Evolutionary conservation across 2,329 filamentous ascomycete species (phyloP), one percentile per base, ranked within the genome.

Genomic region (Colletotrichum sp.): DNA sequence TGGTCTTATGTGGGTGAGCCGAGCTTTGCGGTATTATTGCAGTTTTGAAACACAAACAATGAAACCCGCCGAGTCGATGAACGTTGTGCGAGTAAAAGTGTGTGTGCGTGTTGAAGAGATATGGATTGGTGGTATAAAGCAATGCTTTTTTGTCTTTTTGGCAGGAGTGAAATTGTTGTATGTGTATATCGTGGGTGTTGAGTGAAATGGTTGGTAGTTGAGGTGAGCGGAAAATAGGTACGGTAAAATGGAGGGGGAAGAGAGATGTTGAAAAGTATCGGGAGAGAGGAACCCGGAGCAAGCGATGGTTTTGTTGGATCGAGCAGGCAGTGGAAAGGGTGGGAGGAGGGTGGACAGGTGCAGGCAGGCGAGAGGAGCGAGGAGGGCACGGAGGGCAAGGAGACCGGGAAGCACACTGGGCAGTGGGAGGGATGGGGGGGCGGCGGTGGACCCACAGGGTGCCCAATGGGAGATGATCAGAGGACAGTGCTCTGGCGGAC

Each of bases 231-330:
- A 52, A 39, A 60, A 66, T 71, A 66, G 55, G 36, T 69, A 71
- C 63, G 73, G 67, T n/a, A 73, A 73, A 55, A 52, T 39, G 62
- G 71, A 71, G 68, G 71, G 75, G 77, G 66, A 60, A 72, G 65
- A 63, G 62, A 74, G 69, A 28, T 71, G 71, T 70, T 69, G 77
- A 72, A 77, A 77, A 71, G 64, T 76, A 69, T 65, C 70, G 73
- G 69, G 28, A 57, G 55, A 62, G 55, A 77, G 66, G 66, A 70
- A 59, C 62, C 77, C 65, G 77, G 77, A 78, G 49, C 65, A 71
- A 66, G 75, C 66, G 72, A 67, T 77, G 77, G 68, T 78, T 78
- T 78, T 78, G 77, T 77, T 77, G 75, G 76, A 71, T 77, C 75
- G 52, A 52, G 57, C 73, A 69, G 26, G 72, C 55, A 62, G 72